phyloP scores from a whole-genome alignment of 805 yeast species.

The Priceomyces castillae region DNA sequence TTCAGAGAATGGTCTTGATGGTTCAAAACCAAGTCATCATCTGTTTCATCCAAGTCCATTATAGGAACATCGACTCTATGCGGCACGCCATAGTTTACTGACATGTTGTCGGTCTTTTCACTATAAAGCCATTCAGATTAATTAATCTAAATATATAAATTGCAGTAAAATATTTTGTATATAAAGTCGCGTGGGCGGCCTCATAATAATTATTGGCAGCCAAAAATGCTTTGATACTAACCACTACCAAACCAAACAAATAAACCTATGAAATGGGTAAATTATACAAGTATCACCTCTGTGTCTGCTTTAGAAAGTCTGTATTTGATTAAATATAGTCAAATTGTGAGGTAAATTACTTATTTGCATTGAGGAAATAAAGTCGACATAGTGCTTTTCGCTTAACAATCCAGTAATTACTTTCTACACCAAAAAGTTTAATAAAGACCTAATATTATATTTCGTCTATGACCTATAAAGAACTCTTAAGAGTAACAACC shows the following conservation, averaged over 20 bases:
- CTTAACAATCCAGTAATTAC: too few relatives aligned
- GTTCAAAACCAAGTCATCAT: slow-evolving; percentile 30
- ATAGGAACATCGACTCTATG: slow-evolving; percentile 54
- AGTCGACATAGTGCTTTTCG: too few relatives aligned
- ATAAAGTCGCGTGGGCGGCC: not conserved
- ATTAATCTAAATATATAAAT: too few relatives aligned
- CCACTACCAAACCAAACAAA: not conserved
- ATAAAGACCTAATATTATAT: slow-evolving; percentile 3
- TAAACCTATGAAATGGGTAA: too few relatives aligned
- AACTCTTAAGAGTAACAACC: not conserved
- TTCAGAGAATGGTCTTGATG: slow-evolving; percentile 11
- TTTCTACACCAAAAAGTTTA: too few relatives aligned
- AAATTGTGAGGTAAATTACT: too few relatives aligned
- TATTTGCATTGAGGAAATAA: too few relatives aligned
- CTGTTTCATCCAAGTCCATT: slow-evolving; percentile 49
- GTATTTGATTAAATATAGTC: too few relatives aligned
- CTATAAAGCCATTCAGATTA: too few relatives aligned
- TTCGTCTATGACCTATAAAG: not conserved
- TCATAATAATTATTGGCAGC: not conserved
- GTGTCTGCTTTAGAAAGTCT: too few relatives aligned
- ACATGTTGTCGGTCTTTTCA: slow-evolving; percentile 13
- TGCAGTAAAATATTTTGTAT: not conserved
- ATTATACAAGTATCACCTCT: too few relatives aligned
- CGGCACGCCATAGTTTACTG: slow-evolving; percentile 17
- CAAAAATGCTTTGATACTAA: not conserved